These are phyloP conservation scores for Boletellus deceptivus DNA, from an alignment of 1,284 basidiomycete species.

Conservation along the genomic window DNA sequence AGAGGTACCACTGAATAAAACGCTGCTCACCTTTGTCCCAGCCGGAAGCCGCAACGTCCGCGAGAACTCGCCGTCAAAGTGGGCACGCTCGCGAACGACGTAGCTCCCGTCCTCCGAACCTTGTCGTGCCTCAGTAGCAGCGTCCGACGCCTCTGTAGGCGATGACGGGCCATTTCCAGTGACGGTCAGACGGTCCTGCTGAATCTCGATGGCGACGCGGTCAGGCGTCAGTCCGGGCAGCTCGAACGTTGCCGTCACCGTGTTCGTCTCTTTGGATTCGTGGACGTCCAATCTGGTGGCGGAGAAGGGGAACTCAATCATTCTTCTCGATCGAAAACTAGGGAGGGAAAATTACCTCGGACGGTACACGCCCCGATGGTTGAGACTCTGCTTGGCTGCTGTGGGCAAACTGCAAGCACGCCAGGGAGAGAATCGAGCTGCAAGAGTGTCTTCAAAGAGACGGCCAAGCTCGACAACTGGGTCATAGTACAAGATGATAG, in stretches of 20 bases:
- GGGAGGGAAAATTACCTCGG: conserved; percentile 1
- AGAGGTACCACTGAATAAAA: too few species aligned
- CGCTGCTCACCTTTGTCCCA: conserved; percentile 36
- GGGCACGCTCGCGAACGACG: conserved; percentile 37
- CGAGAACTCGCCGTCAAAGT: conserved; percentile 37
- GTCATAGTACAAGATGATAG: conserved; percentile 4
- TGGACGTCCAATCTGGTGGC: conserved; percentile 32
- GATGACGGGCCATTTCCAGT: conserved; percentile 37
- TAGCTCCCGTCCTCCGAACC: conserved; percentile 25
- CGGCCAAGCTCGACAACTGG: conserved; percentile 6
- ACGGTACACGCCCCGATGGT: neutral
- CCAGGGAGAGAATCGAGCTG: neutral
- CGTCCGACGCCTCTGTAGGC: neutral
- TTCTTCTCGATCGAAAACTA: neutral
- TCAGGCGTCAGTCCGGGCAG: conserved; percentile 44
- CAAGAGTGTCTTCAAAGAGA: conserved; percentile 14
- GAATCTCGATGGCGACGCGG: conserved; percentile 38
- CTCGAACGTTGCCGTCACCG: conserved; percentile 42
- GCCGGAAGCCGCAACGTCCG: conserved; percentile 37
- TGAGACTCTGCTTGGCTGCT: too few species aligned
- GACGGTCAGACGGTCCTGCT: conserved; percentile 38
- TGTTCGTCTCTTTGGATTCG: conserved; percentile 36
- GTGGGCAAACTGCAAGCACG: too few species aligned
- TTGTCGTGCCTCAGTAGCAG: conserved; percentile 4
- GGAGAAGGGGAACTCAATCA: neutral